Evolutionary conservation across 208 protist species (phyloP), one percentile per base, ranked within the genome.

Genomic region (Jaenimonas drosophilae): DNA sequence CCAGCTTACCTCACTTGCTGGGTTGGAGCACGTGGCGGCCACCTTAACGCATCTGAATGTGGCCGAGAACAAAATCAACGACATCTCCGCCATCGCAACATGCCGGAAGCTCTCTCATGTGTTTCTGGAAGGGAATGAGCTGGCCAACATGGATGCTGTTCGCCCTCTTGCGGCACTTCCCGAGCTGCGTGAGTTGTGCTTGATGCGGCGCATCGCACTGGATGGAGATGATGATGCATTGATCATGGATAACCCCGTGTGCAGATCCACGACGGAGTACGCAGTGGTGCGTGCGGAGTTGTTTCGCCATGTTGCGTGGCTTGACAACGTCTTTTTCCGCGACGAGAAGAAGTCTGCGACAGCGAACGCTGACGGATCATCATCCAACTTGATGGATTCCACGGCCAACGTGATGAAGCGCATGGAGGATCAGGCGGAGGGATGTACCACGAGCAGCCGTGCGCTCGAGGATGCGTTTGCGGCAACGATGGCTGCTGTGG

Each of bases 221-320:
- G 59, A 70, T 2, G 49, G 36, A 5, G 55, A 49, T 23, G 31
- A 41, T 16, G 51, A 72, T 25, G 45, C 49, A 0, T 49, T 91
- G 3, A 24, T 80, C 4, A 49, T 89, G 2, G 77, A 93, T 54
- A 93, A 93, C 25, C 85, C 85, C 6, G 40, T 93, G 14, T 84
- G 79, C 42, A 48, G 54, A 7, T 4, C 29, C 7, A 27, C 23
- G 23, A n/a, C 12, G 5, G 26, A 16, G 0, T 60, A 77, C 34
- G 37, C 17, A 11, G 55, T 45, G n/a, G 44, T 24, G 5, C 86
- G 86, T 54, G 31, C 36, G 2, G 55, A 49, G 7, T 40, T 59
- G 16, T 57, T 88, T 49, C 11, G 28, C 0, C 24, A 62, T 11
- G 67, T 88, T 2, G 47, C 67, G 3, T 86, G 64, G 61, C 67